Base-by-base conservation (phyloP, 768 basidiomycete genomes). In the Favolaschia claudopus region DNA sequence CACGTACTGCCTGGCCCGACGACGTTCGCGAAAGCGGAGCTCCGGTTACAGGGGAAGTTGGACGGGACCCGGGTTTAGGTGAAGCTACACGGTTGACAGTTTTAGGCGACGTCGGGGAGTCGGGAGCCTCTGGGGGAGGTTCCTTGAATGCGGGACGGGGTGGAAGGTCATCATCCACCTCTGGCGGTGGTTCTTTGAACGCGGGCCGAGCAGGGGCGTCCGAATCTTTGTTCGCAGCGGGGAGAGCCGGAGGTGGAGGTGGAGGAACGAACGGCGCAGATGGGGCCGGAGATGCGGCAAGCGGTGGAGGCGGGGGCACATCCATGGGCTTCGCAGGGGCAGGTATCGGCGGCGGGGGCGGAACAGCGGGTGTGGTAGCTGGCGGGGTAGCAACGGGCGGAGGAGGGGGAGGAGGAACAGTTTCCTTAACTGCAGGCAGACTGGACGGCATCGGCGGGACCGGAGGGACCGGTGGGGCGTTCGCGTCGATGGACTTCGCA, bases 151-250 rank as follows among this genome's bases (percentile, higher is more conserved):
- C 62, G 7, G 80, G 77, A 24, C 74, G 74, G 9, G 78, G 74
- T 10, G 82, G 76, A 7, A 78, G 68, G 42, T 78, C 77, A 42
- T 82, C 81, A n/a, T 79, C 73, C 61, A 79, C 80, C 67, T 87
- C 87, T 1, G 85, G 84, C 32, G 86, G 84, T 3, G 86, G 89
- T 51, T 87, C 86, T 65, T 77, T 86, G 71, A 89, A 90, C 0
- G 68, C 36, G 24, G 85, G 85, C 36, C 65, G 47, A 48, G 50
- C 54, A 48, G 47, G 45, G 15, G 19, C 22, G 19, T 46, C 43
- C 25, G 31, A 28, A 49, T 12, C 46, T 32, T 59, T 37, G 33
- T 20, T 40, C 24, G 62, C 60, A 58, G 66, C 28, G n/a, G 52
- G 59, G 36, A 60, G 32, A 10, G 48, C 53, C 45, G 70, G 67